phyloP scores from a whole-genome alignment of 1,284 basidiomycete species.

The Singerocomus inundabilis region DNA sequence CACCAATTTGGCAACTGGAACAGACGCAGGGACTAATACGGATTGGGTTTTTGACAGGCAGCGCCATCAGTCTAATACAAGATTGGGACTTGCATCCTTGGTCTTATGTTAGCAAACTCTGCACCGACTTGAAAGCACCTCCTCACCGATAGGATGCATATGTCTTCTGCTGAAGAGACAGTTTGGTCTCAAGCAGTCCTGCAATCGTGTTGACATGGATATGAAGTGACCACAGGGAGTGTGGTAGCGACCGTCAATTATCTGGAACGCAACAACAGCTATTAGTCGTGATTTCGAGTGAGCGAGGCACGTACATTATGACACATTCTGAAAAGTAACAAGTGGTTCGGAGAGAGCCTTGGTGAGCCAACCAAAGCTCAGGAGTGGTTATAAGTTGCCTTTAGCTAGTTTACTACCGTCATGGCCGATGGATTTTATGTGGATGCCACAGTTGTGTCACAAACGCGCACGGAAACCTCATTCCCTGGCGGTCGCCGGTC shows the following conservation, averaged over 20 bases:
- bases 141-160: conserved; percentile 53
- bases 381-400: conserved; percentile 22
- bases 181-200: conserved; percentile 62
- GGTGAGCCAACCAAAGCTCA: conserved; percentile 10
- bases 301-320: conserved; percentile 58
- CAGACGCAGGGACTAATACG: conserved; percentile 63
- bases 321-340: conserved; percentile 53
- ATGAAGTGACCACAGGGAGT: conserved; percentile 72
- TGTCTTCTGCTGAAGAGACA: conserved; percentile 75
- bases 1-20: conserved; percentile 45
- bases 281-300: conserved; percentile 9
- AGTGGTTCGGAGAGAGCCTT: conserved; percentile 14
- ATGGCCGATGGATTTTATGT: conserved; percentile 32
- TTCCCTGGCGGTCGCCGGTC: conserved; percentile 36
- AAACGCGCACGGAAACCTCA: conserved; percentile 39
- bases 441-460: conserved; percentile 35
- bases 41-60: conserved; percentile 71
- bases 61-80: conserved; percentile 67
- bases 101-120: conserved; percentile 18
- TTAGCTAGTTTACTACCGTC: conserved; percentile 15
- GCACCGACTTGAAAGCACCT: not conserved
- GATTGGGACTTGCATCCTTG: conserved; percentile 58
- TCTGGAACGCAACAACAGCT: conserved; percentile 39
- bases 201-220: conserved; percentile 65
- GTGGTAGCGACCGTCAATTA: conserved; percentile 76